Evolutionary conservation across 2,329 filamentous ascomycete species (phyloP), one percentile per base, ranked within the genome.

Genomic region (Botryotinia convoluta): DNA sequence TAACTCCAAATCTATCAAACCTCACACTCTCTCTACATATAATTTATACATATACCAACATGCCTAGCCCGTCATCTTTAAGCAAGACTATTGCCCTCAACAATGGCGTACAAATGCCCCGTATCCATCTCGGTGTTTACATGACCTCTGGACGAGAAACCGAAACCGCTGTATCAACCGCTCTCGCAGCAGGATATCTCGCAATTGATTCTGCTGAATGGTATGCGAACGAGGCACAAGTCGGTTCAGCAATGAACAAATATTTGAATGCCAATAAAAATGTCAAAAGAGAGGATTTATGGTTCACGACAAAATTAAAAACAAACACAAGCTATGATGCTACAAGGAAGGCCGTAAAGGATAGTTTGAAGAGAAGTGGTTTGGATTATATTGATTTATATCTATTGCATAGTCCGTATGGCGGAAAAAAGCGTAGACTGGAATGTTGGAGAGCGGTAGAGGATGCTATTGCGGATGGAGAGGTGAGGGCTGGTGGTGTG

Each of bases 381-480:
- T 82, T 95, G 44, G 91, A 89, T 0, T 94, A 95, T 81, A 89
- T 95, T 72, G 93, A 96, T 79, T 81, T 96, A 62, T 95, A 95
- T 81, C 84, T 97, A 18, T 84, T 96, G 72, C 93, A 96, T 79
- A 92, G 90, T 65, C 93, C 93, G 0, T 93, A 93, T 77, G 93
- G 93, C 9, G 93, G 93, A 1, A 89, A 86, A 78, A 82, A 87
- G 77, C 90, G 89, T 12, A 86, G 93, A 7, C 81, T 92, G 69
- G 90, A 92, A 54, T 93, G 91, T 79, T 96, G 93, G 93, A 87
- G 84, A 77, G 93, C 93, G 0, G 83, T 96, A 0, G 91, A 93
- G 77, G 93, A 95, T 83, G 92, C 93, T 0, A 89, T 95, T 44
- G 82, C 87, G 7, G 90, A 89, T 2, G 92, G 93, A 0, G 90